Base-by-base conservation (phyloP, 805 yeast species). In the Pichia pseudocactophila region DNA sequence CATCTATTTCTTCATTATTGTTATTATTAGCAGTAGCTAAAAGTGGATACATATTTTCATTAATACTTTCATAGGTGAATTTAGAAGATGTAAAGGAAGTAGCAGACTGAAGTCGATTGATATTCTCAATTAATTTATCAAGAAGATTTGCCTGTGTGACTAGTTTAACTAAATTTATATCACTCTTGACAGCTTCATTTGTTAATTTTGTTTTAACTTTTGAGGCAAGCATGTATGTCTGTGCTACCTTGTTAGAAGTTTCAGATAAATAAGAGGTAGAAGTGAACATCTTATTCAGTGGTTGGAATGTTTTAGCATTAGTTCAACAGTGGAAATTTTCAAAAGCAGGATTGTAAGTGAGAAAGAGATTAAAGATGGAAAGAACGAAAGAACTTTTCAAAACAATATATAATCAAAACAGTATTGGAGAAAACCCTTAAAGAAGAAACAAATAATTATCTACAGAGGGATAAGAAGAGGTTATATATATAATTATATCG, bases 131-230 rank as follows among this genome's bases (percentile, higher is more conserved):
- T 82, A 63, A 57, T 81, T 82, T 22, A 22, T 22, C 25, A 22
- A 22, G 25, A 22, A 22, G 25, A 22, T 22, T 22, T 17, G 88
- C 87, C 59, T 82, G 88, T 33, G 77, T 70, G 3, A 81, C 85
- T 32, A 81, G 66, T 39, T 67, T 63, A 38, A 83, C 67, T 39
- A 81, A 66, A 41, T 76, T 64, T 27, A 79, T 72, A 51, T 78
- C 80, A 12, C 72, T 71, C 48, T 69, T 69, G 20, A 73, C 59
- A 6, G 85, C 84, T 51, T 80, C 84, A 42, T 62, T 65, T 35
- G 83, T 76, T 20, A 81, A 70, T 62, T 79, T 81, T 16, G 69
- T 53, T 54, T 82, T 76, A 30, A 82, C 89, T 51, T 67, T 71
- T 33, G 81, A 70, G 19, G 87, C 87, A 41, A 81, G 66, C 12